phyloP scores from a whole-genome alignment of 2,329 filamentous ascomycete genomes.

The Cercospora sp. region DNA sequence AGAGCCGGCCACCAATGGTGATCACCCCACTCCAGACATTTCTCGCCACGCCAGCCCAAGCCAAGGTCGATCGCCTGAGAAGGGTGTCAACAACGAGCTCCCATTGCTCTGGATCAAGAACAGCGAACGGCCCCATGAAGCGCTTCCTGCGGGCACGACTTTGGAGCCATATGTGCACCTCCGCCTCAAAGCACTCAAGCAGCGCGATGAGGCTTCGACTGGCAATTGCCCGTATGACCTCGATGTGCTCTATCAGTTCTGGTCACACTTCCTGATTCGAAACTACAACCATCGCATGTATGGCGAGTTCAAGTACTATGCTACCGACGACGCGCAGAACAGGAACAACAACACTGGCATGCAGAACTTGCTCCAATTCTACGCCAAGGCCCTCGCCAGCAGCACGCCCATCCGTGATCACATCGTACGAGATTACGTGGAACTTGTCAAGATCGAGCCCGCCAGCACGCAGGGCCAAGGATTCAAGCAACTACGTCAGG shows the following conservation, averaged over 20 bases:
- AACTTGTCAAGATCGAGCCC: slow-evolving; percentile 54
- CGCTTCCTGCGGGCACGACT: slow-evolving; percentile 46
- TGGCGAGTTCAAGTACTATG: slow-evolving; percentile 67
- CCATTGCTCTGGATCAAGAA: slow-evolving; percentile 54
- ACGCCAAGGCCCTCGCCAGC: slow-evolving; percentile 58
- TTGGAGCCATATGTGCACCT: slow-evolving; percentile 53
- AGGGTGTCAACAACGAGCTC: slow-evolving; percentile 26
- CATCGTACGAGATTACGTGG: slow-evolving; percentile 57
- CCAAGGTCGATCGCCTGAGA: slow-evolving; percentile 22
- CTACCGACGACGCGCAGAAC: slow-evolving; percentile 62
- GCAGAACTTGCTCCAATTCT: slow-evolving; percentile 64
- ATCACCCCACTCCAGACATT: slow-evolving; percentile 12
- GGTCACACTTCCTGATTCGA: slow-evolving; percentile 69
- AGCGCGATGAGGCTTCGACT: slow-evolving; percentile 48
- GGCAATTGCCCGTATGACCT: slow-evolving; percentile 57
- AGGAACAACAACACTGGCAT: slow-evolving; percentile 58
- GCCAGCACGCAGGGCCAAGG: slow-evolving; percentile 43
- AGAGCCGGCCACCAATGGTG: slow-evolving; percentile 34
- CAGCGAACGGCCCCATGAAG: slow-evolving; percentile 45
- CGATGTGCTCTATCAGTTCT: slow-evolving; percentile 71
- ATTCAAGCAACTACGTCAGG: slow-evolving; percentile 54
- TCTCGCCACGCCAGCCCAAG: slow-evolving; percentile 26
- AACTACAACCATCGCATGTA: slow-evolving; percentile 77
- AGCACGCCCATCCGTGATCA: slow-evolving; percentile 53
- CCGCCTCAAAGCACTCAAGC: slow-evolving; percentile 51